These are phyloP conservation scores for Aureobasidium sp. DNA, from an alignment of 2,329 filamentous ascomycete species.

Conservation along the genomic window DNA sequence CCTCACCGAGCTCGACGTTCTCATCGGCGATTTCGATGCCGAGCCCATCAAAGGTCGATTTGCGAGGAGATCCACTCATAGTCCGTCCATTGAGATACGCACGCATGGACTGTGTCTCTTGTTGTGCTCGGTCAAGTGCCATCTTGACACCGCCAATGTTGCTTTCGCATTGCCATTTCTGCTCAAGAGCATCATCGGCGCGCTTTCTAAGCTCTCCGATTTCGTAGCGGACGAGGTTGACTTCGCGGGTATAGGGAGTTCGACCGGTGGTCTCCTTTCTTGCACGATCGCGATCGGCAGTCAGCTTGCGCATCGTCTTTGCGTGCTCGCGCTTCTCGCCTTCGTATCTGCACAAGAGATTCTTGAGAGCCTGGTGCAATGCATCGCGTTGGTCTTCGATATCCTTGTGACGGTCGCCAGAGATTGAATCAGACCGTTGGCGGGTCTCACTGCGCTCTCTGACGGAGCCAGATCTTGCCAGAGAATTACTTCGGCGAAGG, in stretches of 20 bases:
- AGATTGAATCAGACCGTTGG: conserved; percentile 38
- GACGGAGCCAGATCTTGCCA: conserved; percentile 30
- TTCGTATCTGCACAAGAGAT: conserved; percentile 76
- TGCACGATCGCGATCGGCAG: conserved; percentile 70
- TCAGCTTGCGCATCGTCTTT: conserved; percentile 70
- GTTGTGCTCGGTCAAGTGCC: conserved; percentile 90
- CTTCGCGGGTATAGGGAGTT: conserved; percentile 76
- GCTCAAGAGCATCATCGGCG: conserved; percentile 87
- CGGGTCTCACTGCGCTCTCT: conserved; percentile 35
- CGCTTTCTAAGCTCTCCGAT: conserved; percentile 76
- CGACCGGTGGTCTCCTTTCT: conserved; percentile 59
- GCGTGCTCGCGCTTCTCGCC: conserved; percentile 75
- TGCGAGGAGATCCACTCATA: background rate
- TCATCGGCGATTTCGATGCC: conserved; percentile 19
- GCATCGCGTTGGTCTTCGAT: conserved; percentile 91
- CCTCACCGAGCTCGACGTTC: conserved; percentile 23
- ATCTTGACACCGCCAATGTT: conserved; percentile 83
- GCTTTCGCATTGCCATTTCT: conserved; percentile 95
- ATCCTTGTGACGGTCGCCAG: conserved; percentile 61
- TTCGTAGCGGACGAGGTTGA: conserved; percentile 71
- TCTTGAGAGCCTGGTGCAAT: conserved; percentile 78
- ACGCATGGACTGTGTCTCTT: conserved; percentile 81
- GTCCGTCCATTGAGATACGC: conserved; percentile 41
- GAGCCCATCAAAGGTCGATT: conserved; percentile 12
- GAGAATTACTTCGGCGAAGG: conserved; percentile 25